Base-by-base conservation (phyloP, 495 filamentous ascomycete genomes). In the Annulohypoxylon stygium region DNA sequence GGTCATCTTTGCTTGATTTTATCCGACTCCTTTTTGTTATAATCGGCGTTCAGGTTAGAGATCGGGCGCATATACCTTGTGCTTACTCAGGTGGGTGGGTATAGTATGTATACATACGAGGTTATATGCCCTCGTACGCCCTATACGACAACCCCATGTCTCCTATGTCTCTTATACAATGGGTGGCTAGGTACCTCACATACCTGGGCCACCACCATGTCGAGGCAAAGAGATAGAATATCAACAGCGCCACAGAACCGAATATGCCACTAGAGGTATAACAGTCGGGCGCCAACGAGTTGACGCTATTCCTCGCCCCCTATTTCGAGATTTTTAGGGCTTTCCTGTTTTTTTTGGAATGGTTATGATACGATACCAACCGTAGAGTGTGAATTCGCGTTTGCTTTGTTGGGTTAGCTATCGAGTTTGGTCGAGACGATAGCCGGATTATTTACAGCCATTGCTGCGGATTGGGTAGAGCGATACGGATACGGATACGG, bases 31-130 rank as follows among this genome's bases (percentile, higher is more conserved):
- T 30, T 54, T 20, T 14, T 61, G 30, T 3, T 30, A 30, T 69
- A 37, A 41, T 36, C 26, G 61, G 65, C 54, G 65, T 65, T 65
- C 18, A 9, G 43, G 43, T 20, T 45, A 47, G 43, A 47, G 43
- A 20, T 47, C 43, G 16, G 43, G n/a, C 43, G 5, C 16, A 20
- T 47, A 47, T 47, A 47, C 16, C 43, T 57, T 12, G 39, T 43
- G 12, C 39, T 43, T 43, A 11, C 39, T 4, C 14, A 43, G 39
- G 12, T 43, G 39, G 39, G 12, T 43, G 4, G 39, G 39, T 43
- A 43, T 43, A 11, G 39, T 43, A 43, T 43, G 39, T n/a, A 54
- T 65, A 73, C 67, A 73, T 61, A 73, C 60, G 58, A 68, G 55
- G 39, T 43, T 4, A n/a, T 14, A n/a, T 43, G 39, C 12, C 9